These are phyloP conservation scores for Cynara cardunculus DNA, from an alignment of 129 eudicot species.

Conservation along the genomic window DNA sequence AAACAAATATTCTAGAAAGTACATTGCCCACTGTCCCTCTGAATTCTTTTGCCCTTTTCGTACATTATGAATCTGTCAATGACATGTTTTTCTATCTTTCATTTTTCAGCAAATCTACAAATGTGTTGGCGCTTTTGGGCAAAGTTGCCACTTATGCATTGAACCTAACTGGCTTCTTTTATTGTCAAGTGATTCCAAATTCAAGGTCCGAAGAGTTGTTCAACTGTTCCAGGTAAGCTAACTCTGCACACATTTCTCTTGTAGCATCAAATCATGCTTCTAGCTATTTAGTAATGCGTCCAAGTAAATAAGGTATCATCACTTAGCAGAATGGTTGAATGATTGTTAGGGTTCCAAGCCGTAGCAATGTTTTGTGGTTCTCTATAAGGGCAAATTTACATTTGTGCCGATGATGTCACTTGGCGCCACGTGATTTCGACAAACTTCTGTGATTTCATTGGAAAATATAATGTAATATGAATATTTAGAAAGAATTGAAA, in stretches of 20 bases:
- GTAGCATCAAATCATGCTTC: neutral
- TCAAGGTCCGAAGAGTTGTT: slow-evolving; percentile 34
- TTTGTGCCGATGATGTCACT: too few relatives aligned
- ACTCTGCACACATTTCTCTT: neutral
- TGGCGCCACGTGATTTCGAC: too few relatives aligned
- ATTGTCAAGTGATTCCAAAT: slow-evolving; percentile 58
- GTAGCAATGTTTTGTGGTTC: neutral
- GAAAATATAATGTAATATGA: too few relatives aligned
- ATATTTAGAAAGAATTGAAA: neutral
- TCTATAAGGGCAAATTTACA: too few relatives aligned
- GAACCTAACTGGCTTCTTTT: slow-evolving; percentile 76
- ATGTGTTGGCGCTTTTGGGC: slow-evolving; percentile 61
- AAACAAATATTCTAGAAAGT: slow-evolving; percentile 81
- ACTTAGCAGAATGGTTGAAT: too few relatives aligned
- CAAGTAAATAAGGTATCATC: too few relatives aligned
- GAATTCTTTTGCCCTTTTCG: neutral
- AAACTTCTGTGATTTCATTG: too few relatives aligned
- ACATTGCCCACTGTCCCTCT: slow-evolving; percentile 1
- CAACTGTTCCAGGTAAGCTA: slow-evolving; percentile 35
- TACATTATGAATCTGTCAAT: slow-evolving; percentile 8
- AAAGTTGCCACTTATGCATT: slow-evolving; percentile 81
- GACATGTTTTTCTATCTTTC: neutral
- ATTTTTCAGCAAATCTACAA: slow-evolving; percentile 62
- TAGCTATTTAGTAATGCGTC: too few relatives aligned
- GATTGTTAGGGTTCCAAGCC: neutral